A percentile compares a stretch with the other conserved stretches of the same genome.
Conservation (phyloP, 2,329 filamentous ascomycete species). For the Scleromitrula shiraiana region DNA sequence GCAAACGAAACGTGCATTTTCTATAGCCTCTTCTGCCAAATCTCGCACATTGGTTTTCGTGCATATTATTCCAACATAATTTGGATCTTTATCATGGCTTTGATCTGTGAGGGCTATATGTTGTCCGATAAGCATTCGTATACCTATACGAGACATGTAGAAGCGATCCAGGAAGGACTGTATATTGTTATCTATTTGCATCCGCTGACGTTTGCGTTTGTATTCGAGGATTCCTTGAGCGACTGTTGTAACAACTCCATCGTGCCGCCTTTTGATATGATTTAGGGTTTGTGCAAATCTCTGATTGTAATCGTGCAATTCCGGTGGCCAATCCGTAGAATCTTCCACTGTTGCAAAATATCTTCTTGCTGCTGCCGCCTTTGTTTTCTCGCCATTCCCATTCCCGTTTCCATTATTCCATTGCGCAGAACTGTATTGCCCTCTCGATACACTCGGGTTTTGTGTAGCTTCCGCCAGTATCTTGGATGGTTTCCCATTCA, state of each 20-base stretch:
- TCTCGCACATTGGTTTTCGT: conserved; percentile 96
- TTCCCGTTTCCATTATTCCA: conserved; percentile 35
- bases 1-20: conserved; percentile 97
- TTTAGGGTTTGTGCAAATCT: conserved; percentile 83
- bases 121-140: conserved; percentile 97
- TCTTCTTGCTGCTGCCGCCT: conserved; percentile 51
- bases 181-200: conserved; percentile 97
- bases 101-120: conserved; percentile 97
- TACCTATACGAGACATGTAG: conserved; percentile 99
- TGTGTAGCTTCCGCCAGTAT: conserved; percentile 75
- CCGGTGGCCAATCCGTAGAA: conserved; percentile 81
- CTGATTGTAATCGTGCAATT: conserved; percentile 89
- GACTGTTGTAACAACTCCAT: conserved; percentile 95
- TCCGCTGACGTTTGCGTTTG: conserved; percentile 89
- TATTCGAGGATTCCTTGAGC: conserved; percentile 97
- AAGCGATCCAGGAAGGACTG: conserved; percentile 97
- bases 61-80: conserved; percentile 97
- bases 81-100: conserved; percentile 77
- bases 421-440: conserved; percentile 63
- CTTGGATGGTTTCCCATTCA: conserved; percentile 47
- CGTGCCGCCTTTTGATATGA: conserved; percentile 91
- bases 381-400: conserved; percentile 39
- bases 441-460: conserved; percentile 82
- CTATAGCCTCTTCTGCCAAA: conserved; percentile 91
- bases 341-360: conserved; percentile 95